phyloP scores from a whole-genome alignment of 129 eudicot genomes.

The Lonicera japonica region DNA sequence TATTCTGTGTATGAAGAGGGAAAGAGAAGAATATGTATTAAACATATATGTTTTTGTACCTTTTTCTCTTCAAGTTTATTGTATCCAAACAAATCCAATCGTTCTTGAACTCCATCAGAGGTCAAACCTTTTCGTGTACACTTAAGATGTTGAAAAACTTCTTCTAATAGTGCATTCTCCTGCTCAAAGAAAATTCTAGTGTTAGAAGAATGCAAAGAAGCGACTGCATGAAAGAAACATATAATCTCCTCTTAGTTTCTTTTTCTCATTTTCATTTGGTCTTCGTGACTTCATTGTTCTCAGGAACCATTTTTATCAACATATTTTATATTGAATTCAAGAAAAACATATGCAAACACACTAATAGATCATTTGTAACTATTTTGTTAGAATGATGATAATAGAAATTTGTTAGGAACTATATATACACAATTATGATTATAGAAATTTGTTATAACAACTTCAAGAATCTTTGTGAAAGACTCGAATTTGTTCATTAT shows the following conservation, averaged over 20 bases:
- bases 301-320: neutral
- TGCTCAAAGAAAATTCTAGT: constrained; percentile 12
- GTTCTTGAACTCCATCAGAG: constrained; percentile 43
- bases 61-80: constrained; percentile 82
- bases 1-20: neutral
- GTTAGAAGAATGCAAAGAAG: neutral
- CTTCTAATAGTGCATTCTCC: constrained; percentile 79
- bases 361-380: too few relatives aligned
- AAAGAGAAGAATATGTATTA: neutral
- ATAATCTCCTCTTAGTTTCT: neutral
- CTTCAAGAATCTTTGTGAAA: too few relatives aligned
- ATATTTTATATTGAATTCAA: too few relatives aligned
- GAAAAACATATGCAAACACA: too few relatives aligned
- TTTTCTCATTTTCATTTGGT: neutral
- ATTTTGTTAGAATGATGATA: too few relatives aligned
- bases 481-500: too few relatives aligned
- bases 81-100: constrained; percentile 62
- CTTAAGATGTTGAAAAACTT: constrained; percentile 58
- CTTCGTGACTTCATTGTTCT: neutral
- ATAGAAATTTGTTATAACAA: too few relatives aligned
- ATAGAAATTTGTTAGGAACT: too few relatives aligned
- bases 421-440: too few relatives aligned
- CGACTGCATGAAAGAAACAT: neutral
- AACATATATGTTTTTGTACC: constrained; percentile 21
- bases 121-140: constrained; percentile 63